Percentiles rank a stretch among this genome's conserved stretches.
phyloP scores from a whole-genome alignment of 2,329 filamentous ascomycete species.

The Chaetomium globosum region DNA sequence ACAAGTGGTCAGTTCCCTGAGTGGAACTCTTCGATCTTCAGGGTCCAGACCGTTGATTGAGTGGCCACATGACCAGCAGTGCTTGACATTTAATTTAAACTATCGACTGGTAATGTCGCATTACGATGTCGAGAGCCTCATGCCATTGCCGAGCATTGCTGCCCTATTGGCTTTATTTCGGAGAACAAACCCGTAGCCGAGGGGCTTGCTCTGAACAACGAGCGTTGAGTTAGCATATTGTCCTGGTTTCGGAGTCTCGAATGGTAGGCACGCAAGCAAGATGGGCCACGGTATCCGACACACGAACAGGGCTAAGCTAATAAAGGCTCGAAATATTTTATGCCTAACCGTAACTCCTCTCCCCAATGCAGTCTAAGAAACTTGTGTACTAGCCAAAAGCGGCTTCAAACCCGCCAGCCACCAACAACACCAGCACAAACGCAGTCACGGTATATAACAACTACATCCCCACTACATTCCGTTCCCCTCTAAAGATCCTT shows the following conservation, averaged over 20 bases:
- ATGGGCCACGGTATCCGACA: background rate
- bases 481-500: conserved; percentile 53
- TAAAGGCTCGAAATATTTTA: background rate
- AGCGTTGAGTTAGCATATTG: no score
- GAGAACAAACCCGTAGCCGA: no score
- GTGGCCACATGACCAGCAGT: conserved; percentile 8
- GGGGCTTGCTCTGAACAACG: no score
- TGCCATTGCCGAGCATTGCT: background rate
- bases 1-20: background rate
- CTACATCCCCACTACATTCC: conserved; percentile 5
- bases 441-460: conserved; percentile 10
- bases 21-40: conserved; percentile 1
- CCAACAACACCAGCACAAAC: conserved; percentile 24
- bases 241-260: no score
- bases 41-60: conserved; percentile 6
- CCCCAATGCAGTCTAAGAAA: conserved; percentile 23
- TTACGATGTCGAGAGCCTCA: background rate
- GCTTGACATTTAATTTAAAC: conserved; percentile 12
- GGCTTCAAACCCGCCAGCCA: conserved; percentile 8
- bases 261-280: no score
- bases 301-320: background rate
- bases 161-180: background rate
- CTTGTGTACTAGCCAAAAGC: conserved; percentile 23
- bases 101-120: background rate
- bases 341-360: conserved; percentile 25